Conservation (phyloP, 2,329 filamentous ascomycete species). For the Myriosclerotinia duriaeana region DNA sequence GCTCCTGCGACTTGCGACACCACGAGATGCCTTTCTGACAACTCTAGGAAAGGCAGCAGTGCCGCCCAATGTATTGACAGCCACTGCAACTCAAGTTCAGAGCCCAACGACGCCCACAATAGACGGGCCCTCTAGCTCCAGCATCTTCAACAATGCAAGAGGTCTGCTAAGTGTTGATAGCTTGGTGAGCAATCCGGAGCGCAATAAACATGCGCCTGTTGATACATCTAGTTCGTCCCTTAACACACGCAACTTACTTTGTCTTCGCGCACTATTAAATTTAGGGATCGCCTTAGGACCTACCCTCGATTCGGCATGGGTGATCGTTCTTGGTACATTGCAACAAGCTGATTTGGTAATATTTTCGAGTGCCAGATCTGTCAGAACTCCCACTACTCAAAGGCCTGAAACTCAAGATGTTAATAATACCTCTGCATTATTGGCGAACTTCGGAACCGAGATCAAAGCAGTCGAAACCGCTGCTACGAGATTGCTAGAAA, state of each 20-base stretch:
- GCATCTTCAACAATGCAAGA: conserved; percentile 67
- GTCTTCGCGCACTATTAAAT: conserved; percentile 87
- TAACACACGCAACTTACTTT: conserved; percentile 86
- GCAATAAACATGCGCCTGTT: conserved; percentile 57
- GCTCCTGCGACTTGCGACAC: conserved; percentile 77
- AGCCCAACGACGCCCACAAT: conserved; percentile 48
- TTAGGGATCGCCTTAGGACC: conserved; percentile 91
- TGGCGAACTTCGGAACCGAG: conserved; percentile 72
- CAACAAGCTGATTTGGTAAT: conserved; percentile 91
- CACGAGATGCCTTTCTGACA: conserved; percentile 90
- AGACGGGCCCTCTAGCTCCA: conserved; percentile 47
- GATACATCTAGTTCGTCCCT: conserved; percentile 57
- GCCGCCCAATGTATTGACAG: conserved; percentile 71
- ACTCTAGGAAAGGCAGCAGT: conserved; percentile 92
- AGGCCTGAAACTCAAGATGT: conserved; percentile 48
- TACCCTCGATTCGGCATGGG: conserved; percentile 81
- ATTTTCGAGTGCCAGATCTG: conserved; percentile 54
- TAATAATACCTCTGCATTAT: conserved; percentile 43
- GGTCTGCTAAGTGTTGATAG: conserved; percentile 73
- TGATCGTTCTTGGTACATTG: conserved; percentile 85
- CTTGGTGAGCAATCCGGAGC: conserved; percentile 62
- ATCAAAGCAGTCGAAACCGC: conserved; percentile 87
- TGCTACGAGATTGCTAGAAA: conserved; percentile 82
- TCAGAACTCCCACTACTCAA: conserved; percentile 51
- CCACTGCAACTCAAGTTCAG: conserved; percentile 53